Percentiles rank a stretch among this genome's conserved stretches.
These are phyloP conservation scores for Candida alai DNA, from an alignment of 805 yeast genomes.

Conservation along the genomic window DNA sequence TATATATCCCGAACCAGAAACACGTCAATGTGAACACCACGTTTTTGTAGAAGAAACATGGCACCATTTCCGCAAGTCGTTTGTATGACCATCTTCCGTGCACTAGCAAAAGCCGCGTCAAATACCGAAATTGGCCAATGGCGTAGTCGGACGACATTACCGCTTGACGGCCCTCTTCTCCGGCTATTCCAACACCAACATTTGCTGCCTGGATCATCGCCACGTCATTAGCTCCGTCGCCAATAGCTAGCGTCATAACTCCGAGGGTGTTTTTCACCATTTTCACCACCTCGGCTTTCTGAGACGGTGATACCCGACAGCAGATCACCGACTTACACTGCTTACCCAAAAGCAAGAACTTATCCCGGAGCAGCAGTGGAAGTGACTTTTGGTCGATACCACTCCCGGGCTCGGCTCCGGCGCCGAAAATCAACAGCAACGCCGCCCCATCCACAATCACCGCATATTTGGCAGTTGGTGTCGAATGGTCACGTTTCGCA, in stretches of 20 bases:
- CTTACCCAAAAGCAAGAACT: constrained; percentile 68
- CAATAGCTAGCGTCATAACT: constrained; percentile 78
- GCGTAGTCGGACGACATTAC: constrained; percentile 86
- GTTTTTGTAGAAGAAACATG: constrained; percentile 75
- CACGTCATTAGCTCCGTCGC: constrained; percentile 86
- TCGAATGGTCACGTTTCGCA: constrained; percentile 60
- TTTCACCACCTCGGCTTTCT: constrained; percentile 71
- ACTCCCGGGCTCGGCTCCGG: constrained; percentile 10
- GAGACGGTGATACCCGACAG: constrained; percentile 82
- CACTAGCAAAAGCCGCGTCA: constrained; percentile 60
- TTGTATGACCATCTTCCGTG: constrained; percentile 86
- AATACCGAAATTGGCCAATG: constrained; percentile 70
- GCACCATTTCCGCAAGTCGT: constrained; percentile 72
- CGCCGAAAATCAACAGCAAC: constrained; percentile 41
- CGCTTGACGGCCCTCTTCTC: constrained; percentile 84
- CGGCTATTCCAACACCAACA: constrained; percentile 83
- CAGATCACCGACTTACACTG: constrained; percentile 76
- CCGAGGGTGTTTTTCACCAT: constrained; percentile 59
- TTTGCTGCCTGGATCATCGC: constrained; percentile 87
- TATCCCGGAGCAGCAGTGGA: constrained; percentile 36
- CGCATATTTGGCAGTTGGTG: constrained; percentile 57
- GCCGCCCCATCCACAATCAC: constrained; percentile 72
- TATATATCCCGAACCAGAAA: constrained; percentile 74
- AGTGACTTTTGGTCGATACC: constrained; percentile 5
- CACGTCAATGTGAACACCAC: constrained; percentile 67